Evolutionary conservation across 768 basidiomycete species (phyloP).

Genomic region (Rhizopogon vinicolor): DNA sequence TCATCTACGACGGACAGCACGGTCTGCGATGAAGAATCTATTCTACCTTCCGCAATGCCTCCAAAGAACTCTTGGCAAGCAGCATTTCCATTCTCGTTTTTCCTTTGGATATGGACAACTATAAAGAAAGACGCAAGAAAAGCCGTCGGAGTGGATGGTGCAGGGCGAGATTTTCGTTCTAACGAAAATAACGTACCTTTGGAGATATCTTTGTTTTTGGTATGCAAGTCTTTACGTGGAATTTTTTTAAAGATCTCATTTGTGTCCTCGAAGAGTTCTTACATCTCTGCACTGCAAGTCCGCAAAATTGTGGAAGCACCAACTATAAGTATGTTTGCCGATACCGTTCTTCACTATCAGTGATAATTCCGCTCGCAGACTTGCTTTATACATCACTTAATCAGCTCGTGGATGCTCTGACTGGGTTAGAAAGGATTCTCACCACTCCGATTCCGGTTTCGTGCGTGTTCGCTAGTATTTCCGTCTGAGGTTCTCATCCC

Average conservation of each 20-base stretch:
- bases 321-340: slow-evolving; percentile 38
- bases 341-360: not conserved
- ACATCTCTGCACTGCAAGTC: slow-evolving; percentile 52
- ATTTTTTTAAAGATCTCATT: not conserved
- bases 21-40: not conserved
- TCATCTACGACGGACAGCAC: not conserved
- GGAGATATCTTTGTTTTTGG: slow-evolving; percentile 65
- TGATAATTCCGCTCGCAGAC: slow-evolving; percentile 26
- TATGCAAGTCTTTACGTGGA: slow-evolving; percentile 27
- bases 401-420: slow-evolving; percentile 58
- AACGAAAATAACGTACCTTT: slow-evolving; percentile 55
- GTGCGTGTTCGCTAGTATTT: not conserved
- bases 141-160: not conserved
- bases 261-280: slow-evolving; percentile 47
- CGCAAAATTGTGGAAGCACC: slow-evolving; percentile 46
- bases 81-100: not conserved
- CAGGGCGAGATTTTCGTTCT: not conserved
- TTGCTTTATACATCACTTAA: slow-evolving; percentile 43
- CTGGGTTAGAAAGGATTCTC: slow-evolving; percentile 67
- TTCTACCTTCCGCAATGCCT: not conserved
- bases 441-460: slow-evolving; percentile 44
- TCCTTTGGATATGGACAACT: not conserved
- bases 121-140: not conserved
- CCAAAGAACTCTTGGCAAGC: not conserved
- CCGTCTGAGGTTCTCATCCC: not conserved